phyloP scores from a whole-genome alignment of 2,329 filamentous ascomycete genomes.

The Microcyclospora pomicola region DNA sequence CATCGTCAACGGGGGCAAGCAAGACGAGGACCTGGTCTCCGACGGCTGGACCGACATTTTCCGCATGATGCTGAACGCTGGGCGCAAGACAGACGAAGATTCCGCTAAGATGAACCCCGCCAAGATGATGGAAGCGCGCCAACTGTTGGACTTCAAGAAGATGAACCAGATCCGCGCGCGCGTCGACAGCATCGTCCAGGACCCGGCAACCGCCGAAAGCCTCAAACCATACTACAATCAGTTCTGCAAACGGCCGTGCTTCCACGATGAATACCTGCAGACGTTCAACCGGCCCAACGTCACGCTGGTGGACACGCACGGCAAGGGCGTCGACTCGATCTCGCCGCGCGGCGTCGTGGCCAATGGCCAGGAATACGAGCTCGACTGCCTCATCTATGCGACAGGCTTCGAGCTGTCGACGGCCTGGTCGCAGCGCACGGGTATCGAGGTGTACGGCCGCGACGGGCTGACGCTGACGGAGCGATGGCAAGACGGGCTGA shows the following conservation, averaged over 20 bases:
- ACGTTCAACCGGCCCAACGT: conserved; percentile 48
- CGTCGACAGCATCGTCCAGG: conserved; percentile 38
- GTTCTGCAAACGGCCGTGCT: conserved; percentile 51
- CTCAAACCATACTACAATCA: conserved; percentile 46
- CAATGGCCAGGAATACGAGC: conserved; percentile 33
- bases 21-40: conserved; percentile 31
- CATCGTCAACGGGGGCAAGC: conserved; percentile 24
- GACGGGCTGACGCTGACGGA: conserved; percentile 31
- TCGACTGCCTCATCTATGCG: conserved; percentile 35
- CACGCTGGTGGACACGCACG: conserved; percentile 45
- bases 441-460: conserved; percentile 25
- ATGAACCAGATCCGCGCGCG: conserved; percentile 34
- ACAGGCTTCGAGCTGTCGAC: conserved; percentile 31
- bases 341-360: conserved; percentile 36
- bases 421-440: conserved; percentile 14
- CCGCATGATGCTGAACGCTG: conserved; percentile 1
- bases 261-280: conserved; percentile 43
- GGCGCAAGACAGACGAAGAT: conserved; percentile 31
- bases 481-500: conserved; percentile 24
- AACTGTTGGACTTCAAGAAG: conserved; percentile 27
- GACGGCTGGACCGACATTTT: conserved; percentile 37
- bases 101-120: conserved; percentile 26
- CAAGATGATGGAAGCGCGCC: too few species aligned
- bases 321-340: conserved; percentile 35
- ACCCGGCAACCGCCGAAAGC: conserved; percentile 36